These are phyloP conservation scores for Hibiscus syriacus DNA, from an alignment of 345 rosid genomes.

Conservation along the genomic window DNA sequence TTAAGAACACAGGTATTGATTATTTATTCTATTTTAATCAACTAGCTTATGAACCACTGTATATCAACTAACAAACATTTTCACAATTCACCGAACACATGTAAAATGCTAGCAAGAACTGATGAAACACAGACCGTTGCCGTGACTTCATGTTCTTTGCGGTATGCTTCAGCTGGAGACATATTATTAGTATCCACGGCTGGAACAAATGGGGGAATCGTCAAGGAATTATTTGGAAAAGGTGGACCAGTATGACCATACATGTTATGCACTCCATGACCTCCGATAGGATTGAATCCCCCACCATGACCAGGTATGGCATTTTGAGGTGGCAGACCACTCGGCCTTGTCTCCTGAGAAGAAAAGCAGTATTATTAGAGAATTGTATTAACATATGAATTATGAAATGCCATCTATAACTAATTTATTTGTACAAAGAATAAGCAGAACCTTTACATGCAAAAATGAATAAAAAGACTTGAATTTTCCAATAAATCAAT, in stretches of 20 bases:
- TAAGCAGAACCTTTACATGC: neutral
- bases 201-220: constrained; percentile 39
- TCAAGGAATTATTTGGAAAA: constrained; percentile 38
- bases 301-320: constrained; percentile 32
- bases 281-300: constrained; percentile 40
- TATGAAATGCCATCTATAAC: neutral
- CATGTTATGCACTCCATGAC: constrained; percentile 41
- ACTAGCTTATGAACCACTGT: neutral
- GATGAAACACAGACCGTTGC: constrained; percentile 49
- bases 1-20: neutral
- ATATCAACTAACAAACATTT: neutral
- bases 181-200: constrained; percentile 37
- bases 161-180: constrained; percentile 62
- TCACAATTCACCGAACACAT: neutral
- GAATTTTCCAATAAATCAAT: neutral
- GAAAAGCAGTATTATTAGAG: neutral
- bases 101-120: neutral
- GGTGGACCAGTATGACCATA: constrained; percentile 40
- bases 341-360: constrained; percentile 50
- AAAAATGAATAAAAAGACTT: neutral
- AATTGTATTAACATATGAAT: neutral
- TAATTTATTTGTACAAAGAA: neutral
- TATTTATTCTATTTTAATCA: neutral
- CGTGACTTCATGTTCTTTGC: constrained; percentile 82
- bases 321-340: constrained; percentile 40